Conservation (phyloP, 768 basidiomycete species). For the Suillus subaureus region DNA sequence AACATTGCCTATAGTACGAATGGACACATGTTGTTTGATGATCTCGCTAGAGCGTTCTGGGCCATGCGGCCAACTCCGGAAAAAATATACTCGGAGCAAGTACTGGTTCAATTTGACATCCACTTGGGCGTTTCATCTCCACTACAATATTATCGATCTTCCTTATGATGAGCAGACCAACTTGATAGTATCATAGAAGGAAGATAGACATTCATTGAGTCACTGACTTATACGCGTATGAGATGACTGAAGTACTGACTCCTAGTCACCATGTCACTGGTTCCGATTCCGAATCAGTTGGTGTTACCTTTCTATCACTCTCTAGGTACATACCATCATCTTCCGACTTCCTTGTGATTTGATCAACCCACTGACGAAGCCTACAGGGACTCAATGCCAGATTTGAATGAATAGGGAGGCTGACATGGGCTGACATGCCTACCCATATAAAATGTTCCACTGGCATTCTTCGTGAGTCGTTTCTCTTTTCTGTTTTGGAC, state of each 20-base stretch:
- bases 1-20: not conserved
- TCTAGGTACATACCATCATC: not conserved
- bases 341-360: not conserved
- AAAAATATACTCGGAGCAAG: too few species aligned
- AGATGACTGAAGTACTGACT: not conserved
- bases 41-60: not conserved
- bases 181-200: not conserved
- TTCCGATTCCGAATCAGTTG: not conserved
- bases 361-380: not conserved
- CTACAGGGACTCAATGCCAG: not conserved
- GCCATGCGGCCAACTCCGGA: not conserved
- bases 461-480: not conserved
- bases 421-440: conserved; percentile 4
- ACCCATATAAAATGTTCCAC: not conserved
- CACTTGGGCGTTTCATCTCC: not conserved
- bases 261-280: not conserved
- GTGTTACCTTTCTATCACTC: not conserved
- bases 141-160: not conserved
- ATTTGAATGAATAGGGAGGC: not conserved
- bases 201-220: not conserved
- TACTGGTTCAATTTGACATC: not conserved
- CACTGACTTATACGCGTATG: not conserved
- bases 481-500: not conserved
- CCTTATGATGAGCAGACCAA: not conserved
- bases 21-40: not conserved